Percentiles rank a stretch among this genome's conserved stretches.
Conservation (phyloP, 306 rosid species). For the Quercus robur region DNA sequence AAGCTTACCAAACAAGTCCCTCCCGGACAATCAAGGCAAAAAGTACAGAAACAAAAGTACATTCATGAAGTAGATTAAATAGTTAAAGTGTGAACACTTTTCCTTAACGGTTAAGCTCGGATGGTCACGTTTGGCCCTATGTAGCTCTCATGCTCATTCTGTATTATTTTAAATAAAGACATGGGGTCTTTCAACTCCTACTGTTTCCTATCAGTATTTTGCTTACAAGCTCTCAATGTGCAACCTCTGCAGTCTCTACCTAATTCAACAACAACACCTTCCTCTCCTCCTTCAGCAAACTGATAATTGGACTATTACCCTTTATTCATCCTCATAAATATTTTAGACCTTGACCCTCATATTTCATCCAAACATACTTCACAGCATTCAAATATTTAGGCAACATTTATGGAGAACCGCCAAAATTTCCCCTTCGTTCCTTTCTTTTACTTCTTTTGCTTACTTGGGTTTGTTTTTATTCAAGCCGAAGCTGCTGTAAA, state of each 20-base stretch:
- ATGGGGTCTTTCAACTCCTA: not conserved
- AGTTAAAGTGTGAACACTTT: not conserved
- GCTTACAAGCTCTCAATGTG: not conserved
- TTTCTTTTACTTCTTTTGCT: not conserved
- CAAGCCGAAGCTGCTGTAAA: conserved; percentile 20
- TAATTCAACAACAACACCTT: no score
- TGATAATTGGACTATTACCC: no score
- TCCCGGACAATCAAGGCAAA: not conserved
- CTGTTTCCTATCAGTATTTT: not conserved
- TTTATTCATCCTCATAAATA: not conserved
- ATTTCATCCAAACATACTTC: not conserved
- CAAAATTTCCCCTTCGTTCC: no score
- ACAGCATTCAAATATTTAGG: not conserved
- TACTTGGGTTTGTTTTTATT: not conserved
- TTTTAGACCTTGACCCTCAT: not conserved
- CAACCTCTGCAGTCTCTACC: no score
- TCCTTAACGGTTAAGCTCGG: not conserved
- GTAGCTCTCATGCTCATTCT: not conserved
- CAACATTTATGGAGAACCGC: not conserved
- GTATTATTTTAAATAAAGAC: no score
- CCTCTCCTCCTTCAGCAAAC: no score
- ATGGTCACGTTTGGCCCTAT: not conserved
- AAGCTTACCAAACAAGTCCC: not conserved
- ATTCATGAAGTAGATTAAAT: not conserved
- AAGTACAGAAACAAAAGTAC: not conserved